A percentile compares a stretch with the other conserved stretches of the same genome.
Conservation (phyloP, 1,284 basidiomycete genomes). For the Coniferiporia weirii region DNA sequence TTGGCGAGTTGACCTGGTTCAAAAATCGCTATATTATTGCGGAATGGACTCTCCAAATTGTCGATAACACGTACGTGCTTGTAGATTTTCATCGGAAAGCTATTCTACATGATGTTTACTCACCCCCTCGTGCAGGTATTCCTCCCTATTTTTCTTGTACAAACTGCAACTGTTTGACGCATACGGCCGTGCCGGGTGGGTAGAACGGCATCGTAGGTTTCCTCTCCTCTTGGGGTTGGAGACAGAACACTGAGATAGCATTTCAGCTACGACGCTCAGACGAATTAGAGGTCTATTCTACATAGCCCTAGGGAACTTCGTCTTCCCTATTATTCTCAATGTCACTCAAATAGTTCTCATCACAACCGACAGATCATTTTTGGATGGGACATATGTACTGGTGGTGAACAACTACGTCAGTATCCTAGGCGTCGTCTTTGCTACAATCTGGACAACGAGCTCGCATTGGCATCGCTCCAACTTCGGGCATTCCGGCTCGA, state of each 20-base stretch:
- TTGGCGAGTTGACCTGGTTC: conserved; percentile 19
- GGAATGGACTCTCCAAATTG: conserved; percentile 25
- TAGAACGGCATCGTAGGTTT: not conserved
- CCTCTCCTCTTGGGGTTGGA: not conserved
- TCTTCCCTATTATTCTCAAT: conserved; percentile 31
- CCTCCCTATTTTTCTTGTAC: conserved; percentile 9
- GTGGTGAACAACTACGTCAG: conserved; percentile 28
- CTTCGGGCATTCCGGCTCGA: not conserved
- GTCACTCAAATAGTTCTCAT: conserved; percentile 28
- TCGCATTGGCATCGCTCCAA: not conserved
- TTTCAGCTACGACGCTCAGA: conserved; percentile 20
- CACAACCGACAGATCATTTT: conserved; percentile 21
- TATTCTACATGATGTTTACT: conserved; percentile 23
- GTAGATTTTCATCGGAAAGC: not conserved
- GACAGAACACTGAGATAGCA: not conserved
- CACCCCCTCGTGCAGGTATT: conserved; percentile 23
- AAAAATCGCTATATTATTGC: conserved; percentile 10
- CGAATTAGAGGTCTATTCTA: conserved; percentile 26
- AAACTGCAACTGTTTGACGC: conserved; percentile 1
- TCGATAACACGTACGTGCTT: conserved; percentile 28
- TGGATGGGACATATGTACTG: conserved; percentile 23
- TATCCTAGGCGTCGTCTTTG: conserved; percentile 35
- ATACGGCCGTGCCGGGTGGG: not conserved
- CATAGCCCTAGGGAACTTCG: conserved; percentile 31
- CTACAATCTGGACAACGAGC: conserved; percentile 31